Evolutionary conservation across 2,329 filamentous ascomycete genomes (phyloP).

Genomic region (Sphaerostilbella broomeana): DNA sequence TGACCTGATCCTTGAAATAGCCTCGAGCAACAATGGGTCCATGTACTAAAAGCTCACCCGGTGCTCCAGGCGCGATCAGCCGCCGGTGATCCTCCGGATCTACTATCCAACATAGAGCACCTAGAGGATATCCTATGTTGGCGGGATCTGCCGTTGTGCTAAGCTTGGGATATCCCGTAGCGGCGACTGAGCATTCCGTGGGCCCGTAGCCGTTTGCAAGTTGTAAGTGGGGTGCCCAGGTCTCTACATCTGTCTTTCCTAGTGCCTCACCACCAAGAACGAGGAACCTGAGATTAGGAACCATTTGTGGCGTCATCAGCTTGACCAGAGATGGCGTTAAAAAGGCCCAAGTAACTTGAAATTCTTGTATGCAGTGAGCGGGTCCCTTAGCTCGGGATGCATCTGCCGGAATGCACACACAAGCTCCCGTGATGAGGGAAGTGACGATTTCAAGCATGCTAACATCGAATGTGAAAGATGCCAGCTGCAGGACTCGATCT

Average conservation of each 20-base stretch:
- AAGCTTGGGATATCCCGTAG: no score
- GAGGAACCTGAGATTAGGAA: slow-evolving; percentile 11
- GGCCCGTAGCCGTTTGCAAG: slow-evolving; percentile 18
- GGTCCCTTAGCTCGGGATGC: slow-evolving; percentile 13
- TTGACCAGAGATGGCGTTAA: slow-evolving; percentile 14
- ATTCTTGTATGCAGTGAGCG: slow-evolving; percentile 7
- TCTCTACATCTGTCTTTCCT: not conserved
- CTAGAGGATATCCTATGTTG: not conserved
- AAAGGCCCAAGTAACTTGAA: slow-evolving; percentile 2
- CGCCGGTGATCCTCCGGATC: slow-evolving; percentile 9
- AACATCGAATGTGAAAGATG: slow-evolving; percentile 18
- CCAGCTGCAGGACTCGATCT: slow-evolving; percentile 16
- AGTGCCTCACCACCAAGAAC: slow-evolving; percentile 16
- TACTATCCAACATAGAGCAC: not conserved
- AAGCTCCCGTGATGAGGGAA: slow-evolving; percentile 14
- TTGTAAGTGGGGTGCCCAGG: slow-evolving; percentile 8
- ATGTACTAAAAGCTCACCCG: slow-evolving; percentile 33
- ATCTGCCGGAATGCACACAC: slow-evolving; percentile 16
- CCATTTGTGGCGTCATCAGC: slow-evolving; percentile 11
- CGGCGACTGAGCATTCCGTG: slow-evolving; percentile 14
- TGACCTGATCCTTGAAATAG: slow-evolving; percentile 40
- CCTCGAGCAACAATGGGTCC: slow-evolving; percentile 41
- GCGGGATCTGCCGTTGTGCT: not conserved
- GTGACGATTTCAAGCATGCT: slow-evolving; percentile 11
- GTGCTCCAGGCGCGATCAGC: slow-evolving; percentile 25